phyloP scores from a whole-genome alignment of 345 rosid species.

The Lumnitzera racemosa region DNA sequence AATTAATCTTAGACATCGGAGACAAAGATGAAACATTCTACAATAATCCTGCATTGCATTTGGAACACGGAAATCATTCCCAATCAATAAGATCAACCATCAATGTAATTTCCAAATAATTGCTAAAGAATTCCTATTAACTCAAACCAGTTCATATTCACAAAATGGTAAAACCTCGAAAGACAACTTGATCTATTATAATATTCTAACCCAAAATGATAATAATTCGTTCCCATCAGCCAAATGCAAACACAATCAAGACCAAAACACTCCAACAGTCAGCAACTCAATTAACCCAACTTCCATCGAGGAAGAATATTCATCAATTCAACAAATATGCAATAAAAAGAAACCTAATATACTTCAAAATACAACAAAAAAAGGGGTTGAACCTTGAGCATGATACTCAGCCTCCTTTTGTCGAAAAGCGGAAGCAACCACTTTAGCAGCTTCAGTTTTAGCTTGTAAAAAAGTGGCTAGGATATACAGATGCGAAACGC shows the following conservation, averaged over 20 bases:
- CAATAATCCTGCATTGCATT: too few relatives aligned
- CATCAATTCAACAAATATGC: too few relatives aligned
- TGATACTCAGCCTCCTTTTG: slow-evolving; percentile 80
- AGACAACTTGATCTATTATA: too few relatives aligned
- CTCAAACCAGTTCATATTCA: not conserved
- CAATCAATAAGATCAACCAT: not conserved
- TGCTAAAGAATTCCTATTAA: not conserved
- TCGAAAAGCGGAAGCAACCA: slow-evolving; percentile 88
- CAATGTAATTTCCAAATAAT: not conserved
- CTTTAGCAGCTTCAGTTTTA: slow-evolving; percentile 73
- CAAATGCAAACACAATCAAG: too few relatives aligned
- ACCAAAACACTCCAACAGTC: too few relatives aligned
- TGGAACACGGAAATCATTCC: not conserved
- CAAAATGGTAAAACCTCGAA: not conserved
- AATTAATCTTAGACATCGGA: too few relatives aligned
- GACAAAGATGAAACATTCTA: too few relatives aligned
- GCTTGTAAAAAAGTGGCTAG: slow-evolving; percentile 78
- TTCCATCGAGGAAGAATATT: not conserved
- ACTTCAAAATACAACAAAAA: not conserved
- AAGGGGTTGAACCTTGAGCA: slow-evolving; percentile 52
- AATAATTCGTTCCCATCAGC: too few relatives aligned
- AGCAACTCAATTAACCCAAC: too few relatives aligned
- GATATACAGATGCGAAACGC: slow-evolving; percentile 63
- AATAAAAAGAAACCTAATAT: too few relatives aligned
- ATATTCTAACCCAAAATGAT: too few relatives aligned